Conservation (phyloP, 441 rosid species). For the Arabidopsis hybrid region DNA sequence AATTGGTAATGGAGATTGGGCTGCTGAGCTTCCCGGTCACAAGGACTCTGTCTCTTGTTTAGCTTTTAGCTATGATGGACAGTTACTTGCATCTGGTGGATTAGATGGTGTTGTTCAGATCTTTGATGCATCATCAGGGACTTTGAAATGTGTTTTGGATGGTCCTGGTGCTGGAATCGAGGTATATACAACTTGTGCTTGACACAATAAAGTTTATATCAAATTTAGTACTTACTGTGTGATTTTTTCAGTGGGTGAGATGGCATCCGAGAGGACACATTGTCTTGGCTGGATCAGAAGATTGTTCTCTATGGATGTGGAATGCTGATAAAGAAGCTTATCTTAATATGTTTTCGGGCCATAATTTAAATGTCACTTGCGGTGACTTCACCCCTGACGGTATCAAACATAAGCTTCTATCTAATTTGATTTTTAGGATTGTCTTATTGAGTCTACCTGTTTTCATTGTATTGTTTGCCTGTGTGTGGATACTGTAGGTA, state of each 20-base stretch:
- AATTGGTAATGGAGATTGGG: conserved; percentile 89
- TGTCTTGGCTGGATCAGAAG: conserved; percentile 85
- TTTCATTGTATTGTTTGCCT: not conserved
- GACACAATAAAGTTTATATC: not conserved
- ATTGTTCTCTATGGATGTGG: conserved; percentile 88
- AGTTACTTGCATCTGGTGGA: conserved; percentile 77
- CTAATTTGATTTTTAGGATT: not conserved
- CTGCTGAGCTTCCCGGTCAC: conserved; percentile 80
- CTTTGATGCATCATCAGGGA: conserved; percentile 64
- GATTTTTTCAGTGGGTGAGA: conserved; percentile 72
- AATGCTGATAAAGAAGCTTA: conserved; percentile 78
- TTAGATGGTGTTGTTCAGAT: conserved; percentile 76
- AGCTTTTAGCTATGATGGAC: conserved; percentile 79
- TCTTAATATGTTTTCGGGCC: conserved; percentile 82
- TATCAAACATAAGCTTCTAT: conserved; percentile 41
- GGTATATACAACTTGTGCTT: conserved; percentile 41
- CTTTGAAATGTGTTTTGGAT: conserved; percentile 57
- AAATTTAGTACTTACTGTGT: conserved; percentile 3
- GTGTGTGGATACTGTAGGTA: conserved; percentile 57
- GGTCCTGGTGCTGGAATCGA: conserved; percentile 75
- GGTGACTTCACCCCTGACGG: conserved; percentile 98
- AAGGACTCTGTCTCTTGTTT: conserved; percentile 78
- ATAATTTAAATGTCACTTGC: conserved; percentile 71
- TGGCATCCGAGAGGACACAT: conserved; percentile 94
- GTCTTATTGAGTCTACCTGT: not conserved